Base-by-base conservation (phyloP, 2,329 filamentous ascomycete species). In the Sporothrix curviconia region DNA sequence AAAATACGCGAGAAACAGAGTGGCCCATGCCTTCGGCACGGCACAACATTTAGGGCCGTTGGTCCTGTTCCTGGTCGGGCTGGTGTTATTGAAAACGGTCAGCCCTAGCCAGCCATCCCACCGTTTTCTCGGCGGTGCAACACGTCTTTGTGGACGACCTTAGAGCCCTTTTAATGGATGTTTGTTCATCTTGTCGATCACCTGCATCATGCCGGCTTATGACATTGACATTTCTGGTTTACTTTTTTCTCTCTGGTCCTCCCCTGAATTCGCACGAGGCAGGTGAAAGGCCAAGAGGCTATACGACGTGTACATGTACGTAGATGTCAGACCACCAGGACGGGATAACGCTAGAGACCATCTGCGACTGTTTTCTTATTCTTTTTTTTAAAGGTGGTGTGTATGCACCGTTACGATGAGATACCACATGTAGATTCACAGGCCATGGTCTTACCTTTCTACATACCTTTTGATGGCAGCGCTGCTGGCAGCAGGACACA, bases 111-210 rank as follows among this genome's bases (percentile, higher is more conserved):
- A 22, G 22, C 32, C n/a, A 17, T 19, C 44, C 49, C 22, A 51
- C 49, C 49, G 49, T 51, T 39, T 39, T 24, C 34, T 39, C 32
- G 49, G 49, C 49, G 46, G 44, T 49, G 42, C 42, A 46, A 46
- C 36, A 14, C 36, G 40, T 43, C 40, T 22, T 43, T 22, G 40
- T 43, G 40, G 40, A 25, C 40, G 36, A 49, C 28, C 44, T 49
- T 49, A 28, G 44, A 22, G 32, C 17, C 11, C 19, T 25, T 19
- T n/a, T 43, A 17, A 43, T n/a, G 25, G 44, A 34, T 49, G 14
- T 4, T 4, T 12, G 1, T 6, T 43, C 17, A 24, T 19, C 3
- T 42, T 42, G 11, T 15, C n/a, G 19, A 19, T n/a, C 7, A 15
- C 11, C 7, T 28, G 5, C 32, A 30, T n/a, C 5, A 14, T 12